phyloP scores from a whole-genome alignment of 257 asterid genomes.

The Parsonsia alboflavescens region DNA sequence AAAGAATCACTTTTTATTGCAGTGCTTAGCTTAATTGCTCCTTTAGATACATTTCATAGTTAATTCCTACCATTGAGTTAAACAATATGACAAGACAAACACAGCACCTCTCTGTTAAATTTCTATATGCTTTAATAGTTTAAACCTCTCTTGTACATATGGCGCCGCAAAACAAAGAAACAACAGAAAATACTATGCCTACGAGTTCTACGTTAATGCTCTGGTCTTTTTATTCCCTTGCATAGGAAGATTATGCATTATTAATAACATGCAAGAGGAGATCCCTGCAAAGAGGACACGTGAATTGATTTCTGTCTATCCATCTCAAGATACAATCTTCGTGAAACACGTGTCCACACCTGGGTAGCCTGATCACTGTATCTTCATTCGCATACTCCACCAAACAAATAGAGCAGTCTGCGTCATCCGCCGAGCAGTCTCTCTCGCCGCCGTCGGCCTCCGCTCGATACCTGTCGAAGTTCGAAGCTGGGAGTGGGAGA shows the following conservation, averaged over 20 bases:
- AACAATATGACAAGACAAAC: too few species aligned
- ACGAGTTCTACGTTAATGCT: too few species aligned
- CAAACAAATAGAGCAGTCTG: constrained; percentile 52
- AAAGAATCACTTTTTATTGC: too few species aligned
- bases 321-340: constrained; percentile 53
- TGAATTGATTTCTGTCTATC: constrained; percentile 46
- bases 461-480: background rate
- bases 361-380: constrained; percentile 40
- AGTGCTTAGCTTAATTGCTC: too few species aligned
- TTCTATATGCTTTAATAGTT: too few species aligned
- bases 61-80: too few species aligned
- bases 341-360: constrained; percentile 60
- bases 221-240: constrained; percentile 9
- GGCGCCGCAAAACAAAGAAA: too few species aligned
- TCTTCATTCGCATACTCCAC: constrained; percentile 43
- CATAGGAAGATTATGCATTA: constrained; percentile 19
- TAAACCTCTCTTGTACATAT: too few species aligned
- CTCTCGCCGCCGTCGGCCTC: background rate
- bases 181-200: too few species aligned
- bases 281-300: constrained; percentile 69
- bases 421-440: constrained; percentile 14
- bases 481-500: background rate
- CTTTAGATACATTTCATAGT: too few species aligned
- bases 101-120: too few species aligned
- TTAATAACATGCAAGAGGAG: constrained; percentile 25